Conservation (phyloP, 2,329 filamentous ascomycete genomes). For the Fusarium lyarnte region DNA sequence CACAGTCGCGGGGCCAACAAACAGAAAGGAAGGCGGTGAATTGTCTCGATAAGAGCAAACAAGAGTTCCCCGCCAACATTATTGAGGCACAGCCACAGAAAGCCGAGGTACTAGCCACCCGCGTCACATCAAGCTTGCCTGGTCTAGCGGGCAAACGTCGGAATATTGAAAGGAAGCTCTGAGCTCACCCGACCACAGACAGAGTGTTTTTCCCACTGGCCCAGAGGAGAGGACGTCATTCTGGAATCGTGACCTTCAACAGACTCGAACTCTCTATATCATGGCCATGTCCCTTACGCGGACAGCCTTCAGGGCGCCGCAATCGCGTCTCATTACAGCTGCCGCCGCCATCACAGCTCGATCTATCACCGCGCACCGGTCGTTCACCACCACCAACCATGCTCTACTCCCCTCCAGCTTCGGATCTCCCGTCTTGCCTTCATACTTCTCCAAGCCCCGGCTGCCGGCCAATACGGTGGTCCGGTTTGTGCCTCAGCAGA, state of each 20-base stretch:
- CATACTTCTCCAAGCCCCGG: constrained; percentile 80
- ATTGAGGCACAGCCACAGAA: constrained; percentile 11
- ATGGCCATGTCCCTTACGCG: constrained; percentile 47
- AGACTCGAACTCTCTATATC: constrained; percentile 25
- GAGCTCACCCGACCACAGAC: constrained; percentile 18
- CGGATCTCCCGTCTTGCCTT: constrained; percentile 57
- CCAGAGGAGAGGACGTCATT: constrained; percentile 38
- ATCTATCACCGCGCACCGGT: constrained; percentile 37
- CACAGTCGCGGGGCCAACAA: constrained; percentile 32
- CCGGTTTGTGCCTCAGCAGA: constrained; percentile 99
- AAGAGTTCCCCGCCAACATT: constrained; percentile 23
- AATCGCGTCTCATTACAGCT: constrained; percentile 35
- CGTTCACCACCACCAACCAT: constrained; percentile 47
- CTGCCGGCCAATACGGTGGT: constrained; percentile 94
- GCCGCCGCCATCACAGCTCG: constrained; percentile 27
- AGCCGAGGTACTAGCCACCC: constrained; percentile 20
- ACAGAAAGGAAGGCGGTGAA: constrained; percentile 30
- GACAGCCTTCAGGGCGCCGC: constrained; percentile 43
- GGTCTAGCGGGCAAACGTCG: constrained; percentile 27
- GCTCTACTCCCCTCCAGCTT: constrained; percentile 48
- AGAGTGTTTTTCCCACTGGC: constrained; percentile 35
- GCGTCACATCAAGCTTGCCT: constrained; percentile 11
- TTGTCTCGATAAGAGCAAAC: constrained; percentile 4
- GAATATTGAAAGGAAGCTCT: constrained; percentile 17
- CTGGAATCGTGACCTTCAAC: constrained; percentile 27